Percentiles rank a stretch among this genome's conserved stretches.
Evolutionary conservation across 176 grass and related monocot species (phyloP).

Genomic region (Carex littledalei): DNA sequence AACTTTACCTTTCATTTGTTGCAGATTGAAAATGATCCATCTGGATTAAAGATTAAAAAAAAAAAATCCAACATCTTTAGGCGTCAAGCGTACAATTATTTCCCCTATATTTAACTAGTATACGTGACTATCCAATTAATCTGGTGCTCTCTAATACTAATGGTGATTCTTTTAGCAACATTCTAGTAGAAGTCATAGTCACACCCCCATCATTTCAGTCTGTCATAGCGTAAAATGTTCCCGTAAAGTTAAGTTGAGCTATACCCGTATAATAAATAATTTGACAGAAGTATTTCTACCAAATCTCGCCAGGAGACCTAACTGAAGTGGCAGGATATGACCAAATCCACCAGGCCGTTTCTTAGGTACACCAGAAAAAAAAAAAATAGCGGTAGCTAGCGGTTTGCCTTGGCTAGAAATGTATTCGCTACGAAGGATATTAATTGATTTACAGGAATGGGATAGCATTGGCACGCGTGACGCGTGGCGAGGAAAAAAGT

Average conservation of each 20-base stretch:
- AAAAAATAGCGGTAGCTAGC: not conserved
- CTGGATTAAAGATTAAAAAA: not conserved
- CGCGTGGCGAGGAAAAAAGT: not conserved
- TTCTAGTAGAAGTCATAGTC: not conserved
- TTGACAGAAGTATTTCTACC: not conserved
- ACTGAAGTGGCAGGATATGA: not conserved
- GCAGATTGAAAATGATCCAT: not conserved
- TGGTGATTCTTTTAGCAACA: not conserved
- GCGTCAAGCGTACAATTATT: not conserved
- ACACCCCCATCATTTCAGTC: not conserved
- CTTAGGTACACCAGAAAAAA: not conserved
- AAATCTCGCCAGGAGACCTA: not conserved
- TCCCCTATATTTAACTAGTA: not conserved
- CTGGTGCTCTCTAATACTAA: not conserved
- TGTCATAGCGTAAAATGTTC: slow-evolving; percentile 7
- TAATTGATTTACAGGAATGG: not conserved
- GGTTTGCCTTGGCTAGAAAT: not conserved
- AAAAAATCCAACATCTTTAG: not conserved
- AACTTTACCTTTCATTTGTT: not conserved
- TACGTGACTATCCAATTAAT: not conserved
- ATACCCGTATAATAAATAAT: not conserved
- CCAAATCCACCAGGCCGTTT: not conserved
- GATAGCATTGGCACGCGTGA: not conserved
- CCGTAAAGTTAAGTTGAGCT: not conserved
- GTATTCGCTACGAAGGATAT: not conserved